phyloP scores from a whole-genome alignment of 352 stramenopile genomes.

The Phytophthora foliorum region DNA sequence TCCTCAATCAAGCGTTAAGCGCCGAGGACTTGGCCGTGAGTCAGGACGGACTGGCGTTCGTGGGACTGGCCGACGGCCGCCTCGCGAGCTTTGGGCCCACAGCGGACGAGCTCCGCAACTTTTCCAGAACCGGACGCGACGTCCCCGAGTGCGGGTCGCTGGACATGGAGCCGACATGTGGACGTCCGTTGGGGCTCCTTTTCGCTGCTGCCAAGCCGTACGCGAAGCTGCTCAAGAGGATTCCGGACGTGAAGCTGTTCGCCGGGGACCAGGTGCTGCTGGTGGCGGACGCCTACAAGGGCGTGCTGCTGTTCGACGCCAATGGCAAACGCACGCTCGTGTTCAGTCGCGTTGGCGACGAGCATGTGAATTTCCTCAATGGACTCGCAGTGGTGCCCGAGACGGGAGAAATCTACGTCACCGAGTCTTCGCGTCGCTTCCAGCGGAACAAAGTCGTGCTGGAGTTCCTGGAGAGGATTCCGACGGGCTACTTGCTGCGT shows the following conservation, averaged over 20 bases:
- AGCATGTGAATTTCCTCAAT: conserved; percentile 59
- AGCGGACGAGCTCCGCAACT: conserved; percentile 50
- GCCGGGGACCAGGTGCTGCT: conserved; percentile 61
- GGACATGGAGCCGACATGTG: conserved; percentile 56
- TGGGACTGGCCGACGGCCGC: conserved; percentile 63
- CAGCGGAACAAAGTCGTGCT: conserved; percentile 52
- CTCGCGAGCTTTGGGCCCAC: conserved; percentile 50
- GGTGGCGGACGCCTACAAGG: conserved; percentile 70
- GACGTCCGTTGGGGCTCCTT: conserved; percentile 57
- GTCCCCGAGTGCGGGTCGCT: conserved; percentile 37
- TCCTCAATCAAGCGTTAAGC: conserved; percentile 46
- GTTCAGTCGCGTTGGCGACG: conserved; percentile 56
- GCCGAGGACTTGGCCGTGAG: conserved; percentile 60
- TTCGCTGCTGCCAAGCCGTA: conserved; percentile 55
- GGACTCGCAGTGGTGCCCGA: conserved; percentile 49
- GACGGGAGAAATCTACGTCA: conserved; percentile 65
- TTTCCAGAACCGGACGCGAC: conserved; percentile 56
- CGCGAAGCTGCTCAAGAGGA: conserved; percentile 51
- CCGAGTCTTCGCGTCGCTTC: conserved; percentile 63
- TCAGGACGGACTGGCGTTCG: conserved; percentile 54
- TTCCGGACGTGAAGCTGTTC: conserved; percentile 55
- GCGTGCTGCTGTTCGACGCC: conserved; percentile 66
- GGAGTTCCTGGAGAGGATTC: conserved; percentile 58
- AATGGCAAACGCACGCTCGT: conserved; percentile 59
- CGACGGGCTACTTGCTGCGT: conserved; percentile 59